Base-by-base conservation (phyloP, 441 rosid genomes). In the Adansonia gregorii region DNA sequence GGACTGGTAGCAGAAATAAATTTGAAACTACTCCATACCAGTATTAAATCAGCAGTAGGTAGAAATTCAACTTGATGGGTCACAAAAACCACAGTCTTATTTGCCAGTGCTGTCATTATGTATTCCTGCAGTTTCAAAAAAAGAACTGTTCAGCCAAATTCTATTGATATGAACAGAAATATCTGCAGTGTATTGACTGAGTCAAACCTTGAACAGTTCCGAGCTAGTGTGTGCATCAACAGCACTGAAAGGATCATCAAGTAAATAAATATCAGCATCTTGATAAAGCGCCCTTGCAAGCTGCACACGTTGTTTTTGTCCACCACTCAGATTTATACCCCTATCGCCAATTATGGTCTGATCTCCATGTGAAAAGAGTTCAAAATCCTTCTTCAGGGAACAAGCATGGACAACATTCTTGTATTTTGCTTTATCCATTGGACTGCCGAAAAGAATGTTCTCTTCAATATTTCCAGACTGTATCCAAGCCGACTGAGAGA, bases 61-160 rank as follows among this genome's bases (percentile, higher is more conserved):
- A 96, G 88, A 90, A 94, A 96, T 85, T 96, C 99, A 74, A 97
- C 98, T 90, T 97, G 99, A 89, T 97, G 99, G 51, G 99, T 97
- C 83, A 97, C 99, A 80, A 90, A 97, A 76, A 97, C 84, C 77
- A 94, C 94, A 61, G 99, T 97, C 84, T 93, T 97, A 78, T 80
- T 84, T 73, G 89, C 97, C 77, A 97, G 75, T 65, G 99, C 97
- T 69, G 92, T 85, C 87, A 97, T 75, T 83, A 97, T 94, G 82
- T 97, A 97, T 67, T 97, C 99, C 99, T 97, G 93, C 84, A 89
- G 67, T 80, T 85, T 74, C 82, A 84, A 22, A 15, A 63, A 76
- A 74, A 3, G 76, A 76, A 48, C 73, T 24, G 67, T 35, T 71
- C 56, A 88, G 81, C 72, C 72, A 79, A 82, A 76, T 35, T 83